phyloP scores from a whole-genome alignment of 441 rosid species.

The Corymbia calophylla region DNA sequence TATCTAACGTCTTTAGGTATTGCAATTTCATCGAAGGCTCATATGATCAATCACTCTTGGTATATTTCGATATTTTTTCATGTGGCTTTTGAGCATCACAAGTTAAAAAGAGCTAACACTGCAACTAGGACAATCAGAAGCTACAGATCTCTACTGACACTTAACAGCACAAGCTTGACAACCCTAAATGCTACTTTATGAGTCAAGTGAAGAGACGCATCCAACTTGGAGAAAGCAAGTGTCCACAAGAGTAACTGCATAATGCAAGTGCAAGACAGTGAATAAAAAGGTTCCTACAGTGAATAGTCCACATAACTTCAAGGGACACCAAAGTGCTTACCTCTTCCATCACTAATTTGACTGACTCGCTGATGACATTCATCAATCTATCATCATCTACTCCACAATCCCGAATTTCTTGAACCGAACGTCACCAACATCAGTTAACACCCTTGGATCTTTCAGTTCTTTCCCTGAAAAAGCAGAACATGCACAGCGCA shows the following conservation, averaged over 20 bases:
- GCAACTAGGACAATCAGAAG: not conserved
- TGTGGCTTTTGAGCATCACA: not conserved
- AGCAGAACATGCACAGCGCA: not conserved
- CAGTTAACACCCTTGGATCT: conserved; percentile 88
- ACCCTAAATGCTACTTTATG: not conserved
- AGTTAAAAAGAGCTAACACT: not conserved
- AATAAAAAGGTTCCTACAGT: not conserved
- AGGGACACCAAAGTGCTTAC: conserved; percentile 18
- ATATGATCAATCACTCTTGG: not conserved
- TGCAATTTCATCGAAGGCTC: not conserved
- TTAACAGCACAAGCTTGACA: not conserved
- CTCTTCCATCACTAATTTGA: conserved; percentile 92
- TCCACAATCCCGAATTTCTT: conserved; percentile 95
- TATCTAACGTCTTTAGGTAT: not conserved
- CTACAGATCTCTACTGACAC: not conserved
- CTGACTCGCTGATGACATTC: conserved; percentile 82
- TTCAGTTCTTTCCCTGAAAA: conserved; percentile 70
- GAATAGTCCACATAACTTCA: not conserved
- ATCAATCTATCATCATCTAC: conserved; percentile 91
- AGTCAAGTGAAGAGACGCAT: not conserved
- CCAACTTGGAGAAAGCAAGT: not conserved
- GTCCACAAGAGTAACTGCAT: not conserved
- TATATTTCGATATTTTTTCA: not conserved
- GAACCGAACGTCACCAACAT: conserved; percentile 95
- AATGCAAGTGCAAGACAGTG: not conserved